Evolutionary conservation across 2,329 filamentous ascomycete species (phyloP), one percentile per base, ranked within the genome.

Genomic region (Stachybotrys chartarum): DNA sequence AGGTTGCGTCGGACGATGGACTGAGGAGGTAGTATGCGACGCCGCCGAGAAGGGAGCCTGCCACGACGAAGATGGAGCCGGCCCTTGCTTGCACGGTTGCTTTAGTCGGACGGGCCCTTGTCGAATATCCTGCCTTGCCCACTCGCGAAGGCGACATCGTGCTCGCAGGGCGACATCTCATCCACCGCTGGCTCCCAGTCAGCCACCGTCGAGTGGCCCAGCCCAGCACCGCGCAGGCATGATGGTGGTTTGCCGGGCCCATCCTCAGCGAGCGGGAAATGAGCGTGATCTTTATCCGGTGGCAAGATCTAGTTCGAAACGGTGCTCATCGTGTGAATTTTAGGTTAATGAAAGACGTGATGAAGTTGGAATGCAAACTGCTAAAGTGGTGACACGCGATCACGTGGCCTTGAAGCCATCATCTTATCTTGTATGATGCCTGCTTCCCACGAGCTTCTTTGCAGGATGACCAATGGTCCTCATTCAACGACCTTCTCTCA

Each of bases 11-110:
- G 30, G 64, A 54, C 7, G 65, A 59, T 0, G 67, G 61, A 0
- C 66, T 51, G 32, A 60, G 42, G 50, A 63, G 54, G 55, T 68
- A 71, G 55, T 67, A 68, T 5, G 60, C 47, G 3, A 61, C 46
- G 16, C 63, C 59, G 45, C 60, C 61, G 35, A 70, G 52, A 39
- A 69, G 4, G 6, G 64, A 48, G 5, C 60, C 52, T 3, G 59
- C 42, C 3, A 66, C 50, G 31, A 69, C 17, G 6, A 64, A 49
- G 6, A 66, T 60, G 7, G 68, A 59, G 0, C 63, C 45, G 1
- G 58, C 52, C 1, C 64, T 61, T 18, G 69, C 59, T 57, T 65
- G 77, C 5, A 10, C 14, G 3, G 14, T 14, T 10, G 35, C 3
- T 42, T 14, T 42, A 10, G 14, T 14, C 10, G 35, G 35, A 10